Base-by-base conservation (phyloP, 2,329 filamentous ascomycete species). In the Penicillium decumbens region DNA sequence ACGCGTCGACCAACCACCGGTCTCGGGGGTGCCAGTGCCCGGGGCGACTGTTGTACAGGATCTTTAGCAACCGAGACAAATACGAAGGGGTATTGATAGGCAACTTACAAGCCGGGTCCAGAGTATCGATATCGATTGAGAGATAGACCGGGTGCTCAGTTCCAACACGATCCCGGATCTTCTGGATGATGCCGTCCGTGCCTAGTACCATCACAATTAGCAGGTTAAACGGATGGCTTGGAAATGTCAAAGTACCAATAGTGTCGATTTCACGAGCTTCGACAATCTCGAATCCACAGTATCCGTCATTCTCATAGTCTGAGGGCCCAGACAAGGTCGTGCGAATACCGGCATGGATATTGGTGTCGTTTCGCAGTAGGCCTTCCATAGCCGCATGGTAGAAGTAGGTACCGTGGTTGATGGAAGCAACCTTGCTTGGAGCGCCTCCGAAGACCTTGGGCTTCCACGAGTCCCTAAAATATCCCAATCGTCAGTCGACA, bases 351-450 rank as follows among this genome's bases (percentile, higher is more conserved):
- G 88, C 89, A 67, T 95, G 89, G 70, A 95, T 90, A 72, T 90
- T 92, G 58, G 82, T 86, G 74, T 93, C 87, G 65, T 93, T 95
- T 54, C 78, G 78, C 18, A 95, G 76, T 13, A 93, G 76, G 2
- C 89, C 89, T 66, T 93, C 88, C 71, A 84, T 81, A 0, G 85
- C 73, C 0, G 88, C 89, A 66, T 92, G 87, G 72, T 85, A 93
- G 73, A 95, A 95, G 75, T 93, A 93, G 1, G 88, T 93, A 37
- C 89, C 89, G 72, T 93, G 88, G 72, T 93, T 95, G 73, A 95
- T 84, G 56, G 79, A 79, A 18, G 89, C 88, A 33, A 84, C 81
- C 53, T 90, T 80, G 25, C 82, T 87, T 0, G 89, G 88, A 0
- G 87, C 84, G 27, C 88, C 89, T 45, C 89, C 89, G 60, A 95